Percentiles rank a stretch among this genome's conserved stretches.
Conservation (phyloP, 257 asterid genomes). For the Phtheirospermum japonicum region DNA sequence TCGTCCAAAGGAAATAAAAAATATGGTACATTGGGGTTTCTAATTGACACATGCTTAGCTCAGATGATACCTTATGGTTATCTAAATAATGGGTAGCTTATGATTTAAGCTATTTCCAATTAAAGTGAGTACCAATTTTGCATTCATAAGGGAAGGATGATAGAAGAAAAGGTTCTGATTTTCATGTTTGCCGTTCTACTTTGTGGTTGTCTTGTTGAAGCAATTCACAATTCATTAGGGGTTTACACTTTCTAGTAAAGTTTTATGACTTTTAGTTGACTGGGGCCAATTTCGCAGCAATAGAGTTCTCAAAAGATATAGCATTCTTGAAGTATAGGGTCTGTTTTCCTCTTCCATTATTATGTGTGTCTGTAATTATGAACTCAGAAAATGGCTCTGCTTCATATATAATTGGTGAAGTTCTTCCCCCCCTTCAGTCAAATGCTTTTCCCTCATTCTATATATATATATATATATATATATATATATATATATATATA, state of each 20-base stretch:
- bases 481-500: too few relatives aligned
- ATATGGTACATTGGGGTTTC: constrained; percentile 10
- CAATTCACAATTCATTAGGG: constrained; percentile 5
- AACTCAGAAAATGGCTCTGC: not conserved
- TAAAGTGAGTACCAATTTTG: not conserved
- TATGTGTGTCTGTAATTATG: not conserved
- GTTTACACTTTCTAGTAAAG: not conserved
- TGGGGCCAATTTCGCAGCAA: too few relatives aligned
- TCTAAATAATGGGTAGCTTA: too few relatives aligned
- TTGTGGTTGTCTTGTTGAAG: too few relatives aligned
- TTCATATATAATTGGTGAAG: not conserved
- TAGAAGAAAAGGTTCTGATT: constrained; percentile 2
- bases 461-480: too few relatives aligned
- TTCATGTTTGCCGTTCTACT: constrained; percentile 1
- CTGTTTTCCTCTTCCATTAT: constrained; percentile 4
- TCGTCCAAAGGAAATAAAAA: constrained; percentile 1
- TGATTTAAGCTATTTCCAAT: not conserved
- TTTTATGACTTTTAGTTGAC: constrained; percentile 6
- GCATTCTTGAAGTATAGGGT: too few relatives aligned
- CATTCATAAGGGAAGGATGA: constrained; percentile 7
- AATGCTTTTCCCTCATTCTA: too few relatives aligned
- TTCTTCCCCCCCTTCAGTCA: constrained; percentile 9
- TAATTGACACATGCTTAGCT: too few relatives aligned
- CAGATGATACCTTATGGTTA: too few relatives aligned
- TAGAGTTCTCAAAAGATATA: too few relatives aligned